Evolutionary conservation across 2,329 filamentous ascomycete species (phyloP), one percentile per base, ranked within the genome.

Genomic region (Talaromyces verruculosus): DNA sequence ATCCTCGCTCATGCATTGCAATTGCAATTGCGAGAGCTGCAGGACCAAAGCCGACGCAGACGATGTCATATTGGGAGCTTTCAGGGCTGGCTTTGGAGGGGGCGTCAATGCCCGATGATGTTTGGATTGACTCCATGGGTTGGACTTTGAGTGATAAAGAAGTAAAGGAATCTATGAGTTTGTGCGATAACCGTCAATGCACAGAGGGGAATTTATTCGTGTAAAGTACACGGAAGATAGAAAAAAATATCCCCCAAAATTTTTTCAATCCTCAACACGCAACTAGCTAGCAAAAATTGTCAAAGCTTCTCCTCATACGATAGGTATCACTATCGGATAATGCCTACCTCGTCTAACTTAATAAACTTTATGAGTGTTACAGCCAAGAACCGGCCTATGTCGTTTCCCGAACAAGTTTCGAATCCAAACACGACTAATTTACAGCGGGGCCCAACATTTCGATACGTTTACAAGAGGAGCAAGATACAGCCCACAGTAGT

Each of bases 21-120:
- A 67, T 67, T 3, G 65, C 65, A 15, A 67, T 67, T 30, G 65
- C 61, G 15, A 67, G 65, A 2, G 65, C 65, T 25, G 65, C 65
- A 22, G 65, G 65, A 3, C 65, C 65, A 7, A 67, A 67, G 1
- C 65, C 65, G 22, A 67, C 47, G 47, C 65, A 64, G 3, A 67
- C 43, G 5, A 67, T 64, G 41, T 67, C 65, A 28, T 67, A 67
- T 28, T 39, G 53, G 2, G 53, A 62, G 45, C 53, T 63, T 25
- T 63, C 39, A 3, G 59, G 60, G 8, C 28, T 65, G 39, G n/a
- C 58, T 13, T 65, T 43, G 11, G 33, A 37, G n/a, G 64, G 59
- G 39, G 30, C 25, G n/a, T 65, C 49, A 28, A 58, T 62, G 30
- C 7, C 33, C 11, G 53, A 37, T 11, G 53, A 25, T 15, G 53